Percentiles rank a stretch among this genome's conserved stretches.
Evolutionary conservation across 2,329 filamentous ascomycete genomes (phyloP).

Genomic region (Fusarium chlamydosporum): DNA sequence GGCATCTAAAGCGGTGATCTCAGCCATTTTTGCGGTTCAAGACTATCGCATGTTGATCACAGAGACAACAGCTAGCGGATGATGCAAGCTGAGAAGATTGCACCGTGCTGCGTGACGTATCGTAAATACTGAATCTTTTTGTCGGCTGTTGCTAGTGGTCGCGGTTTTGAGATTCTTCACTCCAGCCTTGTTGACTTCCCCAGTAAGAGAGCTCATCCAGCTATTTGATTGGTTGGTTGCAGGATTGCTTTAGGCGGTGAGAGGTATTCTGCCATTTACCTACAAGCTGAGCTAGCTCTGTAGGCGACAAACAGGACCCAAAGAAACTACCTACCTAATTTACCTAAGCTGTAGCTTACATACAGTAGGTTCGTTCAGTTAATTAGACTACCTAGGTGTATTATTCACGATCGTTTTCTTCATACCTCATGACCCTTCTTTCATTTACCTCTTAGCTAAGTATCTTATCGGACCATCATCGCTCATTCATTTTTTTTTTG

Average conservation of each 20-base stretch:
- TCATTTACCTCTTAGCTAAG: too few relatives aligned
- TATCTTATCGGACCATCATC: too few relatives aligned
- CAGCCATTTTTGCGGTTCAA: constrained; percentile 73
- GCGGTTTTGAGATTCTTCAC: constrained; percentile 53
- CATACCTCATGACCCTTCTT: too few relatives aligned
- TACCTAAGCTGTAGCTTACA: constrained; percentile 14
- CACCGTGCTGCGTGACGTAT: constrained; percentile 46
- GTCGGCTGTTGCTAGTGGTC: constrained; percentile 45
- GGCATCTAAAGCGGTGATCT: constrained; percentile 78
- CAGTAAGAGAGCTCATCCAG: constrained; percentile 40
- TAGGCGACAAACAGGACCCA: constrained; percentile 1
- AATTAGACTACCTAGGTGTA: background rate
- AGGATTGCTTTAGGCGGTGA: constrained; percentile 22
- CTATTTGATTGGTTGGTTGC: constrained; percentile 47
- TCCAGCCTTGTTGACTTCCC: constrained; percentile 52
- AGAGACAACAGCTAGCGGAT: constrained; percentile 37
- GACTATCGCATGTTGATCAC: constrained; percentile 63
- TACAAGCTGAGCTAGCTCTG: constrained; percentile 16
- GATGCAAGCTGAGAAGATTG: constrained; percentile 44
- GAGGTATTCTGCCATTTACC: constrained; percentile 54
- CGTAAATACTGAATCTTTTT: constrained; percentile 46
- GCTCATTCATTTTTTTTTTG: too few relatives aligned
- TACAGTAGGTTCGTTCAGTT: constrained; percentile 1
- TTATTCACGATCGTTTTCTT: background rate
- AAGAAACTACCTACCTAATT: background rate